Evolutionary conservation across 352 stramenopile genomes (phyloP).

Genomic region (Pythium volutum): DNA sequence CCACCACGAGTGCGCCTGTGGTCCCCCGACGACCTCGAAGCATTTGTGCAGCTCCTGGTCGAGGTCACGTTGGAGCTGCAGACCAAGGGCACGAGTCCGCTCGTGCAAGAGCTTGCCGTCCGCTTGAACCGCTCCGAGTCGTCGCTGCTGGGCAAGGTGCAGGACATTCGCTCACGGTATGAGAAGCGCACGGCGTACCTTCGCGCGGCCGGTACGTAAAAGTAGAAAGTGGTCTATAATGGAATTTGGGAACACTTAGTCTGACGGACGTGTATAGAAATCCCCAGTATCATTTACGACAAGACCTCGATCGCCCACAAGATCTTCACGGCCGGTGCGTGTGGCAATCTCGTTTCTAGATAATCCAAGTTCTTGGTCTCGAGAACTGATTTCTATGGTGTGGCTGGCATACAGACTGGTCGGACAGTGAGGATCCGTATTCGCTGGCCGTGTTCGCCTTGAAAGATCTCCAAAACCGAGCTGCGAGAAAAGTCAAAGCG

Average conservation of each 20-base stretch:
- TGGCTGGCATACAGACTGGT: slow-evolving; percentile 43
- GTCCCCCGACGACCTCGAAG: slow-evolving; percentile 50
- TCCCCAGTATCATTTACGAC: slow-evolving; percentile 57
- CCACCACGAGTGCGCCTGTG: slow-evolving; percentile 40
- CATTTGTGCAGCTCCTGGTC: slow-evolving; percentile 55
- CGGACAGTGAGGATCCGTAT: slow-evolving; percentile 49
- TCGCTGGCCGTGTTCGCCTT: slow-evolving; percentile 47
- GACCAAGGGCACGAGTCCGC: slow-evolving; percentile 38
- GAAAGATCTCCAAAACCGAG: slow-evolving; percentile 26
- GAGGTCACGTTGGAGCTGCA: slow-evolving; percentile 63
- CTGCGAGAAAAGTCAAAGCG: background rate
- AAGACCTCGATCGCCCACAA: slow-evolving; percentile 53
- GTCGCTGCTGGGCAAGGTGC: slow-evolving; percentile 58
- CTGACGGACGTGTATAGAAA: slow-evolving; percentile 29
- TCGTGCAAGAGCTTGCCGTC: slow-evolving; percentile 5
- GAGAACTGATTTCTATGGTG: background rate
- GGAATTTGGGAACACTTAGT: background rate
- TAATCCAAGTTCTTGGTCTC: too few species aligned
- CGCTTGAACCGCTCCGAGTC: slow-evolving; percentile 44
- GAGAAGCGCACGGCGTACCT: slow-evolving; percentile 34
- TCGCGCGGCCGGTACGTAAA: slow-evolving; percentile 46
- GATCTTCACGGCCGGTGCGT: slow-evolving; percentile 60
- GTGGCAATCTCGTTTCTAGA: too few species aligned
- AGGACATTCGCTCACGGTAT: slow-evolving; percentile 51
- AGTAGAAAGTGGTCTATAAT: background rate